Evolutionary conservation across 441 rosid genomes (phyloP), one percentile per base, ranked within the genome.

Genomic region (Gossypium laxum): DNA sequence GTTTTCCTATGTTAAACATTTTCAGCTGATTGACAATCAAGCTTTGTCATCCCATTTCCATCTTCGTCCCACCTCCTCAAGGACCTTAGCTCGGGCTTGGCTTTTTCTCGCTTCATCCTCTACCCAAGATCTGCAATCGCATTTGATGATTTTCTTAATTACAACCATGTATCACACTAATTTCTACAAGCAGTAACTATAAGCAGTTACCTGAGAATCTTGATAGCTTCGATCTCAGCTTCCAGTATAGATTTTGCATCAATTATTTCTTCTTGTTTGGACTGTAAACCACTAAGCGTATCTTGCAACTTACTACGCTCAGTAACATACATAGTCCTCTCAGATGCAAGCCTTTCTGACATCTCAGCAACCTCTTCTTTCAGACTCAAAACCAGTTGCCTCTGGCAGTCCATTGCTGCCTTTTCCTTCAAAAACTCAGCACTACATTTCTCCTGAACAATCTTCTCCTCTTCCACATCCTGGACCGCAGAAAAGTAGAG

Each of bases 41-140:
- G 79, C 62, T 58, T 81, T 78, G 52, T 85, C 83, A 22, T 80
- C 85, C 95, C 92, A 90, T 84, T 79, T 87, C 98, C 98, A 91
- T 79, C 98, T 84, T 71, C 88, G 80, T 54, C 91, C 91, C 0
- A 86, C 88, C 76, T 88, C 96, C 81, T 90, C 89, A 1, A 93
- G 95, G 75, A 90, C 86, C 75, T 90, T 86, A n/a, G 93, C 90
- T 28, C 97, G 83, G 24, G 89, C 94, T 79, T 90, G 89, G 84
- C 85, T 90, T 85, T 86, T 91, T 85, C 81, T 89, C 24, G 96
- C 97, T 74, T 90, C 98, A 81, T 90, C 97, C 72, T 94, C 97
- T 19, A 94, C 85, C 96, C 97, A 91, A 57, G 91, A 82, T 78
- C 97, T 94, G 94, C n/a, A 52, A 18, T 18, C 15, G 26, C 84